These are phyloP conservation scores for Exophiala viscosa DNA, from an alignment of 2,329 filamentous ascomycete species.

Conservation along the genomic window DNA sequence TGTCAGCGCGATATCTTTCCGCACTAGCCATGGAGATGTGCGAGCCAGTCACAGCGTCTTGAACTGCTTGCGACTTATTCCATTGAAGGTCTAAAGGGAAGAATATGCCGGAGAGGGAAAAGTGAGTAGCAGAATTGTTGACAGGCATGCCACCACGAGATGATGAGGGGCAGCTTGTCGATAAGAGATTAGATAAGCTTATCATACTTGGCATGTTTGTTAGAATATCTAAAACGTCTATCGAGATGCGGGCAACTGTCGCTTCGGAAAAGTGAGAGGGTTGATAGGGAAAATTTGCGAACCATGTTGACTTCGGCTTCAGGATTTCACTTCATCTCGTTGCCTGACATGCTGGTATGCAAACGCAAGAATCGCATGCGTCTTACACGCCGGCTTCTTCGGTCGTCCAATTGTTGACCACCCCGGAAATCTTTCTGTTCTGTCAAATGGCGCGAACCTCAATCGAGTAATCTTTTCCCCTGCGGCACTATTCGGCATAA, in stretches of 20 bases:
- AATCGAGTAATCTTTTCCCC: conserved; percentile 22
- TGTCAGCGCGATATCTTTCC: conserved; percentile 5
- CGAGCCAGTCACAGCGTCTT: conserved; percentile 1
- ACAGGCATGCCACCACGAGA: conserved; percentile 18
- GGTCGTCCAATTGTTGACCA: not conserved
- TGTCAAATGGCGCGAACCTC: conserved; percentile 10
- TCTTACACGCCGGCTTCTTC: not conserved
- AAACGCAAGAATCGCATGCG: not conserved
- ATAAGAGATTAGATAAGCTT: conserved; percentile 8
- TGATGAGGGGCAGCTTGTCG: not conserved
- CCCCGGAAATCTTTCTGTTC: not conserved
- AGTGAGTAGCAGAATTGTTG: not conserved
- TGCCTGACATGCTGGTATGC: not conserved
- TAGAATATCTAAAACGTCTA: not conserved
- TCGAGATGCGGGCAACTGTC: too few relatives aligned
- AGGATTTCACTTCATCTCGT: not conserved
- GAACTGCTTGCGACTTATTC: not conserved
- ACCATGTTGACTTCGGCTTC: too few relatives aligned
- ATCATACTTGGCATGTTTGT: conserved; percentile 11
- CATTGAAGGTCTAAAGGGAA: conserved; percentile 5
- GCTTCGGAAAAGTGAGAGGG: too few relatives aligned
- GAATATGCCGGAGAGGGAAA: conserved; percentile 19
- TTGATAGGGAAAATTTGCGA: too few relatives aligned
- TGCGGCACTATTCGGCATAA: not conserved
- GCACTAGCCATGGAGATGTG: not conserved